Conservation (phyloP, 192 early-diverging fungal species). For the Coemansia sp. region DNA sequence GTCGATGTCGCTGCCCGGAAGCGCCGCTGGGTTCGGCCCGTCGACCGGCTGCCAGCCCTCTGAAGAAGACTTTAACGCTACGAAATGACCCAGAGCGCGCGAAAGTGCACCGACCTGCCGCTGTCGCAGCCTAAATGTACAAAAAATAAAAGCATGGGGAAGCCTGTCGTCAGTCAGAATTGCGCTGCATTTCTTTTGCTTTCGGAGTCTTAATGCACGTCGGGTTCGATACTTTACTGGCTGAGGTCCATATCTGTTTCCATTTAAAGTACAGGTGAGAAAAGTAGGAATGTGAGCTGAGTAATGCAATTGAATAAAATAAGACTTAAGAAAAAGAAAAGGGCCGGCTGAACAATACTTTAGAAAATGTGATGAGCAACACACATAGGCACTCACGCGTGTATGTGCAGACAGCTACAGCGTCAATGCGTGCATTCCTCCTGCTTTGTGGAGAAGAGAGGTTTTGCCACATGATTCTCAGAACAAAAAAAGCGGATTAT, state of each 20-base stretch:
- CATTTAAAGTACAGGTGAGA: slow-evolving; percentile 1
- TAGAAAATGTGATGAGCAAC: too few species aligned
- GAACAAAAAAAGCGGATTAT: too few species aligned
- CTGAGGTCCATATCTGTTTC: slow-evolving; percentile 36
- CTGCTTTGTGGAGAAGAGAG: too few species aligned
- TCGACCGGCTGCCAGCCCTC: slow-evolving; percentile 38
- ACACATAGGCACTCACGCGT: neutral
- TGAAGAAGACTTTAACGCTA: slow-evolving; percentile 39
- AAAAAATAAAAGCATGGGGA: neutral
- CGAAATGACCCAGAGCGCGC: slow-evolving; percentile 44
- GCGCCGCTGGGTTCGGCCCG: slow-evolving; percentile 2
- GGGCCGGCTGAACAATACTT: too few species aligned
- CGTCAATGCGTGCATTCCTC: neutral
- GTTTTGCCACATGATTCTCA: too few species aligned
- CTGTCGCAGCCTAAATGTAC: slow-evolving; percentile 30
- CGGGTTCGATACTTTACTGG: slow-evolving; percentile 25
- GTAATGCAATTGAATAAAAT: neutral
- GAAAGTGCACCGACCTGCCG: slow-evolving; percentile 45
- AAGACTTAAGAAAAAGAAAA: neutral
- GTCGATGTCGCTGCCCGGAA: slow-evolving; percentile 34
- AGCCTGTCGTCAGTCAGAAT: neutral
- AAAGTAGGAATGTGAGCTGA: too few species aligned
- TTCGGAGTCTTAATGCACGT: neutral
- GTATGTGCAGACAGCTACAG: neutral
- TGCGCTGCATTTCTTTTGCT: neutral